These are phyloP conservation scores for Russula griseocarnosa DNA, from an alignment of 768 basidiomycete species.

Conservation along the genomic window DNA sequence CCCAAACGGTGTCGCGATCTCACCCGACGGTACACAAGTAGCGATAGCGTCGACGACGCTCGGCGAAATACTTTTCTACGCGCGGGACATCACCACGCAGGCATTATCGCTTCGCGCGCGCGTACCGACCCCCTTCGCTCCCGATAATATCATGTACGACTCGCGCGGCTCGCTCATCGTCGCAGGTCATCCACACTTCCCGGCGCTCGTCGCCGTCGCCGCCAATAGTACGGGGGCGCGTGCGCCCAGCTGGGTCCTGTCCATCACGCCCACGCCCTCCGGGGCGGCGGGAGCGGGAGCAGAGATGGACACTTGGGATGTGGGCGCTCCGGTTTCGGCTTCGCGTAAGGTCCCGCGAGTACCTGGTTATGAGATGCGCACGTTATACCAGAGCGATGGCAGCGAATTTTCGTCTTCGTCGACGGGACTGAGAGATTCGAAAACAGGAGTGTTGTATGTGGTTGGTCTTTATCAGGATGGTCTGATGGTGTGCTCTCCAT, in stretches of 20 bases:
- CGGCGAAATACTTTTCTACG: slow-evolving; percentile 49
- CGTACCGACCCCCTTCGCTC: slow-evolving; percentile 52
- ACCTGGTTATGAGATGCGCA: slow-evolving; percentile 45
- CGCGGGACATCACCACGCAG: slow-evolving; percentile 45
- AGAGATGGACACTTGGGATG: slow-evolving; percentile 37
- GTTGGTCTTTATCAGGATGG: slow-evolving; percentile 58
- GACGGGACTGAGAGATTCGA: slow-evolving; percentile 50
- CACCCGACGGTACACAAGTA: slow-evolving; percentile 44
- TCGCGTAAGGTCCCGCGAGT: slow-evolving; percentile 40
- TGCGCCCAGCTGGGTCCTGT: slow-evolving; percentile 58
- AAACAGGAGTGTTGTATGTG: slow-evolving; percentile 48
- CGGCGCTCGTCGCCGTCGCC: slow-evolving; percentile 45
- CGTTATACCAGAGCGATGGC: slow-evolving; percentile 75
- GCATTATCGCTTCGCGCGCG: slow-evolving; percentile 38
- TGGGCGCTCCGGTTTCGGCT: slow-evolving; percentile 47
- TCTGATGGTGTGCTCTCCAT: slow-evolving; percentile 47
- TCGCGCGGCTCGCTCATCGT: slow-evolving; percentile 48
- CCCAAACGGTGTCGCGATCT: slow-evolving; percentile 65
- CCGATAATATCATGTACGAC: slow-evolving; percentile 60
- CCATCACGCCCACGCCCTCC: slow-evolving; percentile 36
- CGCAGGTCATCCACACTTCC: slow-evolving; percentile 66
- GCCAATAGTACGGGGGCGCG: slow-evolving; percentile 40
- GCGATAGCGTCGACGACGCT: slow-evolving; percentile 56
- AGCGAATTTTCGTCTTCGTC: slow-evolving; percentile 51
- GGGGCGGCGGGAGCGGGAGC: slow-evolving; percentile 9